A percentile compares a stretch with the other conserved stretches of the same genome.
Evolutionary conservation across 2,329 filamentous ascomycete genomes (phyloP).

Genomic region (Coniochaeta hoffmannii): DNA sequence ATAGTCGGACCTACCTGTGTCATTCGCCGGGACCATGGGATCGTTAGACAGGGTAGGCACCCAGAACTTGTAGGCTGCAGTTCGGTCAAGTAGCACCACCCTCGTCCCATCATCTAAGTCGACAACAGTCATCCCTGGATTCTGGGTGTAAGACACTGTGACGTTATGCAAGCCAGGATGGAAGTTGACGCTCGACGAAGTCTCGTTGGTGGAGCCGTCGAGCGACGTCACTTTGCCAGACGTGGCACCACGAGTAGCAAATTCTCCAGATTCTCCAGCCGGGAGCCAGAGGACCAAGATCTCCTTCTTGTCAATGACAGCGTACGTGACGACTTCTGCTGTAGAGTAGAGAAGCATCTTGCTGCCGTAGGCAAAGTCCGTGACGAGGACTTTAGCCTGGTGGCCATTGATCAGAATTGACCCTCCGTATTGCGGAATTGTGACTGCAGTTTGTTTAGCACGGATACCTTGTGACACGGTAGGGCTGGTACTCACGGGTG

Average conservation of each 20-base stretch:
- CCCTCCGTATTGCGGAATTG: slow-evolving; percentile 41
- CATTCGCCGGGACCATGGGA: slow-evolving; percentile 33
- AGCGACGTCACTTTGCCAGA: slow-evolving; percentile 23
- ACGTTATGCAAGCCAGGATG: slow-evolving; percentile 30
- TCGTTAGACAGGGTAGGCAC: slow-evolving; percentile 41
- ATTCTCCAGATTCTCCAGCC: slow-evolving; percentile 46
- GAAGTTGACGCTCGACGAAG: slow-evolving; percentile 32
- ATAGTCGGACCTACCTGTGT: slow-evolving; percentile 29
- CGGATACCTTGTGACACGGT: background rate
- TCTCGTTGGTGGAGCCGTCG: slow-evolving; percentile 25
- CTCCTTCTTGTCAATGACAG: slow-evolving; percentile 37
- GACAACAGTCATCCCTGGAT: slow-evolving; percentile 37
- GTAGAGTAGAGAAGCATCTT: slow-evolving; percentile 47
- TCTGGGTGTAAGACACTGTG: slow-evolving; percentile 40
- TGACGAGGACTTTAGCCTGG: slow-evolving; percentile 54
- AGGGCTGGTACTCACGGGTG: slow-evolving; percentile 15
- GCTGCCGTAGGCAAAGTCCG: slow-evolving; percentile 48
- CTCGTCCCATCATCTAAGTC: slow-evolving; percentile 37
- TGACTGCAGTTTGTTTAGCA: slow-evolving; percentile 21
- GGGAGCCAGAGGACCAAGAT: slow-evolving; percentile 46
- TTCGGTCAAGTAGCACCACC: slow-evolving; percentile 45
- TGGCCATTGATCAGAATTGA: slow-evolving; percentile 49
- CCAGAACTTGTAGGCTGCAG: slow-evolving; percentile 49
- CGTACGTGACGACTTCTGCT: slow-evolving; percentile 45
- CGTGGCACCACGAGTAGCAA: slow-evolving; percentile 34